Evolutionary conservation across 202 grass and related monocot genomes (phyloP).

Genomic region (Cymbopogon flexuosus): DNA sequence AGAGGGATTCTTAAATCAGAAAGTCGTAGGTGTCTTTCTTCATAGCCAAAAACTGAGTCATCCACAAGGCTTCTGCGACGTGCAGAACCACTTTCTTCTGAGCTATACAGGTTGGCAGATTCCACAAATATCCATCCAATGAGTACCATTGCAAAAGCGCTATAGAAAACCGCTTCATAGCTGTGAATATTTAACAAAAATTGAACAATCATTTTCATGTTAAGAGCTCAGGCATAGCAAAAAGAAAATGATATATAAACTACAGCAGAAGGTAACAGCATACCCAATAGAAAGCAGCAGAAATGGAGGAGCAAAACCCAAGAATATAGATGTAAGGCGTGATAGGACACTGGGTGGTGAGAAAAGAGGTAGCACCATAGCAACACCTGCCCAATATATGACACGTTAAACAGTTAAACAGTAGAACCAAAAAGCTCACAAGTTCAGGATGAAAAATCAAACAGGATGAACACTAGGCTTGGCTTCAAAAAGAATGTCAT

Average conservation of each 20-base stretch:
- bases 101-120: conserved; percentile 55
- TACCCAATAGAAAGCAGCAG: conserved; percentile 93
- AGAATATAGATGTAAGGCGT: conserved; percentile 90
- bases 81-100: conserved; percentile 48
- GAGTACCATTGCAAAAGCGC: conserved; percentile 72
- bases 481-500: background rate
- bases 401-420: conserved; percentile 25
- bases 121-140: conserved; percentile 89
- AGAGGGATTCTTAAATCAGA: conserved; percentile 87
- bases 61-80: conserved; percentile 32
- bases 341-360: conserved; percentile 73
- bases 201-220: conserved; percentile 16
- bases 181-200: conserved; percentile 39
- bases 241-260: conserved; percentile 15
- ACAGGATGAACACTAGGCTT: background rate
- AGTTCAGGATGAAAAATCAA: conserved; percentile 9
- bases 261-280: conserved; percentile 28
- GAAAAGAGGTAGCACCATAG: conserved; percentile 80
- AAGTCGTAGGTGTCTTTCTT: conserved; percentile 67
- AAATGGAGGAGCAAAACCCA: conserved; percentile 97
- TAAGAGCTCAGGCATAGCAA: conserved; percentile 20
- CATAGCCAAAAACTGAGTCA: conserved; percentile 35
- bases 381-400: conserved; percentile 54
- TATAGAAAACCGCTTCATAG: conserved; percentile 97
- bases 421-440: conserved; percentile 1